phyloP scores from a whole-genome alignment of 2,329 filamentous ascomycete genomes.

The Calonectria montana region DNA sequence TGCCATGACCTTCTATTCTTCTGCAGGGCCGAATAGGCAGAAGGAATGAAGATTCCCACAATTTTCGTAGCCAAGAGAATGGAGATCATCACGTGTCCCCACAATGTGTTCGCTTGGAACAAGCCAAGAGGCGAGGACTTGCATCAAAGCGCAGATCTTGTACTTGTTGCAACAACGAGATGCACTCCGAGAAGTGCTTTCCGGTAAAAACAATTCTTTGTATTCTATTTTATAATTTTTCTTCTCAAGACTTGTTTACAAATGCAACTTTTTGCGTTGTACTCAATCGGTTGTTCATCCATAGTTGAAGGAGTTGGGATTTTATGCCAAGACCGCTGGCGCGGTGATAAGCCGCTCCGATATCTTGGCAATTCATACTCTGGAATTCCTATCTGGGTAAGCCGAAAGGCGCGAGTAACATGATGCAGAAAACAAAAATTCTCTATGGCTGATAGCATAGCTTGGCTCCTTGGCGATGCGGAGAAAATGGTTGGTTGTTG shows the following conservation, averaged over 20 bases:
- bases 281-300: no score
- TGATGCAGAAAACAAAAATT: not conserved
- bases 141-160: not conserved
- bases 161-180: not conserved
- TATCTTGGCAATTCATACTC: not conserved
- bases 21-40: not conserved
- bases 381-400: slow-evolving; percentile 1
- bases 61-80: slow-evolving; percentile 29
- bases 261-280: not conserved
- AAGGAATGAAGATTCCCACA: not conserved
- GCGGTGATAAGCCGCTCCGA: not conserved
- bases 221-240: not conserved
- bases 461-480: not conserved
- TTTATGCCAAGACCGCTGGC: not conserved
- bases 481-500: not conserved
- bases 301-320: not conserved
- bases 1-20: not conserved
- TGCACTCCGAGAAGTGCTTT: no score
- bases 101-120: not conserved
- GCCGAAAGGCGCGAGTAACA: not conserved
- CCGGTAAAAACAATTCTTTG: no score
- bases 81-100: not conserved
- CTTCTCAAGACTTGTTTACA: not conserved
- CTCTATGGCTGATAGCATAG: not conserved
- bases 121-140: not conserved